A percentile compares a stretch with the other conserved stretches of the same genome.
Evolutionary conservation across 2,329 filamentous ascomycete species (phyloP).

Genomic region (Mycocentrospora acerina): DNA sequence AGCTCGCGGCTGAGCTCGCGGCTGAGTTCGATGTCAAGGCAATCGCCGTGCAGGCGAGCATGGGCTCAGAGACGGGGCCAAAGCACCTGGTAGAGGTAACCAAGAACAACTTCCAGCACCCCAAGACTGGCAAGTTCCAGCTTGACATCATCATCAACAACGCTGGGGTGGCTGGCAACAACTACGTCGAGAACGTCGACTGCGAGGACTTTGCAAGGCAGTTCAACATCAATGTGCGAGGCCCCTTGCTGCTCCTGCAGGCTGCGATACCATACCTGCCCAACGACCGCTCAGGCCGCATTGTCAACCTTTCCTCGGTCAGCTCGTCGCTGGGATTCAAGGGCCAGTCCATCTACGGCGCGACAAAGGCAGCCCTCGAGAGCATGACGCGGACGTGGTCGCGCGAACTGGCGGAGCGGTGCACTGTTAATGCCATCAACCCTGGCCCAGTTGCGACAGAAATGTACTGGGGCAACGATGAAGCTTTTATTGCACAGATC

Average conservation of each 20-base stretch:
- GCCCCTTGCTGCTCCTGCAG: slow-evolving; percentile 76
- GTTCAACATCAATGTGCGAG: slow-evolving; percentile 80
- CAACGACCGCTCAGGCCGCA: slow-evolving; percentile 64
- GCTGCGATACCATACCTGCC: slow-evolving; percentile 70
- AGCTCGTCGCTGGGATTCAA: slow-evolving; percentile 59
- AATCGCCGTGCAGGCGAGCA: slow-evolving; percentile 69
- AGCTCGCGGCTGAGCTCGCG: slow-evolving; percentile 59
- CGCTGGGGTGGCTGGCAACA: slow-evolving; percentile 69
- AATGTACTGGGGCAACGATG: slow-evolving; percentile 62
- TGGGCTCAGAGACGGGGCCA: slow-evolving; percentile 63
- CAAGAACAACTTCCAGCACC: slow-evolving; percentile 59
- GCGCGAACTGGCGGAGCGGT: slow-evolving; percentile 61
- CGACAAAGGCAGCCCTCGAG: slow-evolving; percentile 67
- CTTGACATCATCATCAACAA: slow-evolving; percentile 89
- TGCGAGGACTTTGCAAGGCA: slow-evolving; percentile 67
- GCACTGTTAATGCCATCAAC: slow-evolving; percentile 67
- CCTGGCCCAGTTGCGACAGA: slow-evolving; percentile 64
- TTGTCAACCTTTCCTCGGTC: slow-evolving; percentile 64
- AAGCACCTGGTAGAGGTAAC: slow-evolving; percentile 60
- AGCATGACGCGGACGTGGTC: slow-evolving; percentile 71
- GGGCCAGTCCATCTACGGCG: slow-evolving; percentile 63
- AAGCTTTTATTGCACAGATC: slow-evolving; percentile 60
- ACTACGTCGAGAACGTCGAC: slow-evolving; percentile 63
- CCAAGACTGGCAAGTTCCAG: slow-evolving; percentile 59
- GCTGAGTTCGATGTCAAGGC: slow-evolving; percentile 61